Percentiles rank a stretch among this genome's conserved stretches.
phyloP scores from a whole-genome alignment of 2,329 filamentous ascomycete genomes.

The Cercospora berteroae region DNA sequence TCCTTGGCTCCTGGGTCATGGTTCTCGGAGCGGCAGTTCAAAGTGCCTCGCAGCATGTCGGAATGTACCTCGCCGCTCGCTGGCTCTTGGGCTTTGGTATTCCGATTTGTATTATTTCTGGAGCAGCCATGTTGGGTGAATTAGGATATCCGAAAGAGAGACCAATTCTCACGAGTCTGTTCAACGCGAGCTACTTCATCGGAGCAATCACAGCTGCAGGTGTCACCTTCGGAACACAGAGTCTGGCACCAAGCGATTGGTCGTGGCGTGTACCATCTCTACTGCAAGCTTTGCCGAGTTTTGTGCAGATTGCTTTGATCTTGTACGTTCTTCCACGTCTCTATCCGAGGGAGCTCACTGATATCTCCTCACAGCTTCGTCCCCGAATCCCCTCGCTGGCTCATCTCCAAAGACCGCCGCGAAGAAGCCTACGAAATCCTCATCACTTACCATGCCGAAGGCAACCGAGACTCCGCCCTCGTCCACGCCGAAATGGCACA shows the following conservation, averaged over 20 bases:
- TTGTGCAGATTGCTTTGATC: conserved; percentile 26
- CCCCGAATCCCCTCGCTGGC: conserved; percentile 48
- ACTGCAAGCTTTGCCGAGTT: conserved; percentile 25
- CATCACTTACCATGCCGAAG: conserved; percentile 62
- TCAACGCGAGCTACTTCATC: conserved; percentile 28
- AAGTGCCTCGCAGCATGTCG: conserved; percentile 49
- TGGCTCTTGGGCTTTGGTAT: conserved; percentile 63
- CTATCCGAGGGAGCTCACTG: not conserved
- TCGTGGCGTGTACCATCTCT: conserved; percentile 29
- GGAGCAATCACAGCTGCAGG: conserved; percentile 29
- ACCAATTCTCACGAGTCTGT: conserved; percentile 24
- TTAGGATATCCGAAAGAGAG: conserved; percentile 26
- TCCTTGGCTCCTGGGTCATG: conserved; percentile 56
- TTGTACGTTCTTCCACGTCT: conserved; percentile 14
- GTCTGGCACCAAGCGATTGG: conserved; percentile 25
- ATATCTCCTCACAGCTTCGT: conserved; percentile 42
- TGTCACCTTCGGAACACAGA: conserved; percentile 25
- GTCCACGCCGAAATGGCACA: conserved; percentile 66
- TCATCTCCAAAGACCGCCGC: conserved; percentile 46
- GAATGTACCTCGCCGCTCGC: conserved; percentile 61
- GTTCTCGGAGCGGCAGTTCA: conserved; percentile 57
- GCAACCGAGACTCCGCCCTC: conserved; percentile 56
- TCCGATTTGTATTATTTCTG: conserved; percentile 49
- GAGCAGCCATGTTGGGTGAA: conserved; percentile 21
- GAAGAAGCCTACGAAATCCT: conserved; percentile 51